Base-by-base conservation (phyloP, 495 filamentous ascomycete species). In the Lasiosphaeria hispida region DNA sequence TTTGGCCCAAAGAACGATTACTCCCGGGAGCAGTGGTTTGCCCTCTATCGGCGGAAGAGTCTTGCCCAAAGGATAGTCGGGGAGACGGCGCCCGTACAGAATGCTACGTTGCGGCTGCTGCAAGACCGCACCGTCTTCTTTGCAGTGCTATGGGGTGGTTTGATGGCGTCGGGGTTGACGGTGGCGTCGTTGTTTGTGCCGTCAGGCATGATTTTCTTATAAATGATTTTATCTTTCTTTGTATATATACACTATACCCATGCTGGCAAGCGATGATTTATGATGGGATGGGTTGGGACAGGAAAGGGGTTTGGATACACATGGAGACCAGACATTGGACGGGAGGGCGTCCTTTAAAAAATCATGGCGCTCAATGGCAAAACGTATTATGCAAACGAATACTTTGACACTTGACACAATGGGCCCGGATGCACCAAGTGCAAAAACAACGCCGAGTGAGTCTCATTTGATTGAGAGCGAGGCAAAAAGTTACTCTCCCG, bases 101-200 rank as follows among this genome's bases (percentile, higher is more conserved):
- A 88, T 62, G 79, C 80, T 13, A 80, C 80, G 47, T 64, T 90
- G 47, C 76, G 80, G 36, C 74, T 83, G 69, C 77, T 89, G 54
- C 87, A 89, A 69, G 85, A 89, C 63, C 81, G 77, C 13, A 83
- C 82, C 47, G 82, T 87, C 43, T 58, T 85, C 18, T 75, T 81
- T 54, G 73, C 83, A 3, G 50, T 75, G 2, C 11, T 76, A n/a
- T 70, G 63, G 64, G 67, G 64, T 7, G 61, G 72, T 18, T 52
- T 73, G 18, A 58, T 71, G 19, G 63, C 72, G 42, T 54, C 60
- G 7, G 48, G 64, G 11, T 51, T 79, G 40, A 67, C 71, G 8
- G 75, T 68, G 5, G 65, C 62, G 34, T 64, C 58, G 42, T 43
- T 70, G 36, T 70, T 70, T 53, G 49, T 58, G 3, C 68, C 68